Conservation (phyloP, 805 yeast species). For the Nakazawaea wickerhamii region DNA sequence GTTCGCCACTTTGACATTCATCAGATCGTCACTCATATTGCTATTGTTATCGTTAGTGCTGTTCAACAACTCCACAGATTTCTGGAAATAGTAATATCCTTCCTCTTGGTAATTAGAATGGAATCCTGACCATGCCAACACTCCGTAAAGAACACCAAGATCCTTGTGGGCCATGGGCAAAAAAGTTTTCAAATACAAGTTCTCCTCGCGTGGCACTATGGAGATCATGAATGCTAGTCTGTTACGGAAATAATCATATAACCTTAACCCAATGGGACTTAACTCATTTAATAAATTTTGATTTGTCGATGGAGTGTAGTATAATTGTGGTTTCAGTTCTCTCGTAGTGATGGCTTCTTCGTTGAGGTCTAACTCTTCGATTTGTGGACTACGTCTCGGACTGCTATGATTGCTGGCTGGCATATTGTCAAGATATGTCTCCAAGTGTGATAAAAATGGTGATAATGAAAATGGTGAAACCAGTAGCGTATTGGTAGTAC, state of each 20-base stretch:
- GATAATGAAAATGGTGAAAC: conserved; percentile 19
- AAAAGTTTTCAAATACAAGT: conserved; percentile 46
- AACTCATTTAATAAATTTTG: conserved; percentile 23
- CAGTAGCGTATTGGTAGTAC: not conserved
- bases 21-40: conserved; percentile 20
- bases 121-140: conserved; percentile 52
- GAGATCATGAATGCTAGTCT: conserved; percentile 37
- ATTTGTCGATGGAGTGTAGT: conserved; percentile 25
- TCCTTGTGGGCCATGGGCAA: conserved; percentile 51
- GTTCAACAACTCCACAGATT: conserved; percentile 40
- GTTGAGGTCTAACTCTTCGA: conserved; percentile 5
- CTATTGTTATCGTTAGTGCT: conserved; percentile 14
- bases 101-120: conserved; percentile 26
- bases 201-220: conserved; percentile 45
- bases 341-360: not conserved
- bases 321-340: conserved; percentile 18
- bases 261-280: conserved; percentile 29
- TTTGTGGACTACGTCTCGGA: not conserved
- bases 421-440: conserved; percentile 1
- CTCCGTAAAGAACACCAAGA: conserved; percentile 43
- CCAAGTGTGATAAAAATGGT: conserved; percentile 18
- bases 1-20: conserved; percentile 52
- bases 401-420: not conserved
- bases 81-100: conserved; percentile 38
- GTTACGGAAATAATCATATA: conserved; percentile 46